Evolutionary conservation across 768 basidiomycete genomes (phyloP).

Genomic region (Leccinum obscurum): DNA sequence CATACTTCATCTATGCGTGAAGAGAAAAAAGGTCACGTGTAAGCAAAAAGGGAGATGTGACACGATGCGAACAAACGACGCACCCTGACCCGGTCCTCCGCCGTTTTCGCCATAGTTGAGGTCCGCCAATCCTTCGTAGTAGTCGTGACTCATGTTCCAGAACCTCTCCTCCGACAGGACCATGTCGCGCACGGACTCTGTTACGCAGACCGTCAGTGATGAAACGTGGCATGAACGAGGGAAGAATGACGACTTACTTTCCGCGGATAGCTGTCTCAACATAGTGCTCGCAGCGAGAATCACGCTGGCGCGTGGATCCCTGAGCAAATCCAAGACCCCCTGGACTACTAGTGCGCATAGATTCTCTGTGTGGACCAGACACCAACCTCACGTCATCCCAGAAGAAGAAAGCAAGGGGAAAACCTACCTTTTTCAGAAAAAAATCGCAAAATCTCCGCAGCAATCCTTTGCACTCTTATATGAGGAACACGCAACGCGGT

Average conservation of each 20-base stretch:
- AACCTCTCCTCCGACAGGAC: slow-evolving; percentile 16
- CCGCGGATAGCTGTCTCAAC: slow-evolving; percentile 12
- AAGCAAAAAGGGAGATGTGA: not conserved
- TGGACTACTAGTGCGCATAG: slow-evolving; percentile 13
- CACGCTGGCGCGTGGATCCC: slow-evolving; percentile 16
- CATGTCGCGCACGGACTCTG: slow-evolving; percentile 20
- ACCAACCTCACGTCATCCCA: not conserved
- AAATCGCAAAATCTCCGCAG: slow-evolving; percentile 11
- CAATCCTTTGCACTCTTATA: slow-evolving; percentile 18
- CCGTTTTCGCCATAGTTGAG: slow-evolving; percentile 17
- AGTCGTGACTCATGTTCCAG: slow-evolving; percentile 21
- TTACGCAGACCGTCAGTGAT: not conserved
- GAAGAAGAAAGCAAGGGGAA: not conserved
- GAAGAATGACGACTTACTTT: slow-evolving; percentile 15
- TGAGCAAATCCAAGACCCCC: slow-evolving; percentile 17
- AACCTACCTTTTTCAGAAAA: slow-evolving; percentile 18
- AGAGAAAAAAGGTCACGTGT: not conserved
- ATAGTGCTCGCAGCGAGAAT: slow-evolving; percentile 16
- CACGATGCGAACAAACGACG: not conserved
- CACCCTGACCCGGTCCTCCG: slow-evolving; percentile 15
- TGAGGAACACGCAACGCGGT: slow-evolving; percentile 16
- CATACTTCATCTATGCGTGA: slow-evolving; percentile 25
- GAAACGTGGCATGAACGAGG: not conserved
- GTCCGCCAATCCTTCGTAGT: slow-evolving; percentile 17
- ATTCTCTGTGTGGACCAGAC: slow-evolving; percentile 6